Conservation (phyloP, 2,329 filamentous ascomycete genomes). For the Colletotrichum zoysiae region DNA sequence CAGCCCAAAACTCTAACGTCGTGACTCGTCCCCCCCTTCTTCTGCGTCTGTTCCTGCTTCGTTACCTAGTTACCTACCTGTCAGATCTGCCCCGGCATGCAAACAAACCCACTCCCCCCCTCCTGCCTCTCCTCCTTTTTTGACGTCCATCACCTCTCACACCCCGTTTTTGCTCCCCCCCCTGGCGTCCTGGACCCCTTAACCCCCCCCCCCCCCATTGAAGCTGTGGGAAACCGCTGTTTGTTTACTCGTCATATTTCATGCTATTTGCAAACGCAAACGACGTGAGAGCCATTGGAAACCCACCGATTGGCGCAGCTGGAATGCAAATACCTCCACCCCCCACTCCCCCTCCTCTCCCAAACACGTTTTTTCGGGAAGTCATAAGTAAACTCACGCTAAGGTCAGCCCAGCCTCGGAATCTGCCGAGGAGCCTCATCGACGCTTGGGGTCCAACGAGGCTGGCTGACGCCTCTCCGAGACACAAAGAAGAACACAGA, state of each 20-base stretch:
- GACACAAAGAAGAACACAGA: background rate
- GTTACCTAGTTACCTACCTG: conserved; percentile 31
- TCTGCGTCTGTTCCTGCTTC: conserved; percentile 2
- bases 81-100: conserved; percentile 22
- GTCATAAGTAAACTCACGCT: background rate
- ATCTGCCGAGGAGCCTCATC: conserved; percentile 28
- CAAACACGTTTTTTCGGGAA: background rate
- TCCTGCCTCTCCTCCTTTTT: background rate
- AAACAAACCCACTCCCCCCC: conserved; percentile 7
- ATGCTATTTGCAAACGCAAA: background rate
- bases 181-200: background rate
- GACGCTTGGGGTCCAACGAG: conserved; percentile 9
- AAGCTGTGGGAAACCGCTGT: background rate
- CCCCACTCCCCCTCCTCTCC: background rate
- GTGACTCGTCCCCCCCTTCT: background rate
- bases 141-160: background rate
- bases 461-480: conserved; percentile 19
- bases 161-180: background rate
- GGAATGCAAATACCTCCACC: background rate
- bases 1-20: background rate
- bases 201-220: background rate
- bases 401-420: background rate
- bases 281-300: conserved; percentile 17
- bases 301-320: conserved; percentile 32
- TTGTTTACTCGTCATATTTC: conserved; percentile 16